Evolutionary conservation across 495 filamentous ascomycete genomes (phyloP).

Genomic region (Penicillium turbatum): DNA sequence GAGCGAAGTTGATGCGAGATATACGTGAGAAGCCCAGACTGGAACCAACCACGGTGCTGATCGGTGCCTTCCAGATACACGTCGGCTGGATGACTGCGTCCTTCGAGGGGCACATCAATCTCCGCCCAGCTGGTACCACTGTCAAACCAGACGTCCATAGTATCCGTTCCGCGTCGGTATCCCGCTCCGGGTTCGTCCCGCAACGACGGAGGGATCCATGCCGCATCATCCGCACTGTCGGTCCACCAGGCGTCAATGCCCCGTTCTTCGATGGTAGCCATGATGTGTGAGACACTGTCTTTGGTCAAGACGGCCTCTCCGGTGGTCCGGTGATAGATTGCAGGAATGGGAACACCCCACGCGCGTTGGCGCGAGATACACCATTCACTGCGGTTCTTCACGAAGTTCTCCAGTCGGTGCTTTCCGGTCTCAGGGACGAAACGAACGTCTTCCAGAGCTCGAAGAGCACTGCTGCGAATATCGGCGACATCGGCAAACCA

Average conservation of each 20-base stretch:
- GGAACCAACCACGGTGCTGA: constrained; percentile 98
- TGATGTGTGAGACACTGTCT: constrained; percentile 80
- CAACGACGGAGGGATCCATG: constrained; percentile 66
- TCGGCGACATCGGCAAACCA: constrained; percentile 92
- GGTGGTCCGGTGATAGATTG: constrained; percentile 65
- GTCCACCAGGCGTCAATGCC: constrained; percentile 94
- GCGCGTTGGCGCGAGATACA: constrained; percentile 97
- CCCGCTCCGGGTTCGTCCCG: constrained; percentile 28
- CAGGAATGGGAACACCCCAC: constrained; percentile 96
- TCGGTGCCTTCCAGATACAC: constrained; percentile 92
- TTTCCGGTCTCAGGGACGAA: constrained; percentile 75
- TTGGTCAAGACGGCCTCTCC: constrained; percentile 70
- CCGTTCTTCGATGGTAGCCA: constrained; percentile 65
- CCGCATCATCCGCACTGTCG: constrained; percentile 64
- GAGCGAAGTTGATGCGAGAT: constrained; percentile 56
- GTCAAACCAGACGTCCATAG: constrained; percentile 99
- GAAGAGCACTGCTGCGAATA: constrained; percentile 68
- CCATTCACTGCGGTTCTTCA: constrained; percentile 88
- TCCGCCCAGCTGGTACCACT: constrained; percentile 92
- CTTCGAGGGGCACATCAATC: constrained; percentile 31
- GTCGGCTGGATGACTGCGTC: constrained; percentile 61
- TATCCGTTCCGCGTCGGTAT: constrained; percentile 81
- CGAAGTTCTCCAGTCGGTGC: constrained; percentile 72
- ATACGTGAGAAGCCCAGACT: constrained; percentile 92
- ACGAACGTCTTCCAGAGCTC: constrained; percentile 61